Conservation (phyloP, 1,284 basidiomycete species). For the Mrakiaceae sp. region DNA sequence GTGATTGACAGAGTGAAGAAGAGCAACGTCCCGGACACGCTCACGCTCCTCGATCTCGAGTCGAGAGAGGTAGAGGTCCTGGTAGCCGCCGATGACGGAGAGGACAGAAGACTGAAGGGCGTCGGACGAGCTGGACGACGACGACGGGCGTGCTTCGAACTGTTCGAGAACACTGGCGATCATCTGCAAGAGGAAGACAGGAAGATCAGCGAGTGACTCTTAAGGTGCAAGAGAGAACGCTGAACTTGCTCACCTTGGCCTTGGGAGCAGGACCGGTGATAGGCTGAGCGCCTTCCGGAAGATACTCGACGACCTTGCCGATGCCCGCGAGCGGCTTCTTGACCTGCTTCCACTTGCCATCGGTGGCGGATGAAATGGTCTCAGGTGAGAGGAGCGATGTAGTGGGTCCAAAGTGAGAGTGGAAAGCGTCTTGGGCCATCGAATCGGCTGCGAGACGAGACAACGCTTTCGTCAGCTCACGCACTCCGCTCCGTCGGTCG, state of each 20-base stretch:
- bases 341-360: conserved; percentile 25
- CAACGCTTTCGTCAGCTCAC: no score
- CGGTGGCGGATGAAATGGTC: conserved; percentile 22
- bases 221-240: no score
- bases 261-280: conserved; percentile 28
- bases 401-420: conserved; percentile 30
- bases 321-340: conserved; percentile 31
- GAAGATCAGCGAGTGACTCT: no score
- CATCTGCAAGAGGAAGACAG: conserved; percentile 39
- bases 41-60: conserved; percentile 32
- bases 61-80: conserved; percentile 62
- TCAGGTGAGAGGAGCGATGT: conserved; percentile 22
- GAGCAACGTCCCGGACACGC: conserved; percentile 10
- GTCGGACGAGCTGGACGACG: conserved; percentile 48
- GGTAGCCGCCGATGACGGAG: conserved; percentile 41
- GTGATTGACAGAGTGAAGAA: conserved; percentile 73
- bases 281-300: conserved; percentile 35
- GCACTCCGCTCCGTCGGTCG: no score
- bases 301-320: conserved; percentile 45
- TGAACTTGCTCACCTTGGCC: conserved; percentile 25
- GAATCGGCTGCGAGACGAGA: background rate
- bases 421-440: conserved; percentile 28
- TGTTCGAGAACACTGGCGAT: conserved; percentile 47
- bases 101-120: conserved; percentile 54
- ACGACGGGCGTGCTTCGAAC: conserved; percentile 36